Percentiles rank a stretch among this genome's conserved stretches.
These are phyloP conservation scores for Babesia bovis DNA, from an alignment of 169 alveolate species.

Conservation along the genomic window DNA sequence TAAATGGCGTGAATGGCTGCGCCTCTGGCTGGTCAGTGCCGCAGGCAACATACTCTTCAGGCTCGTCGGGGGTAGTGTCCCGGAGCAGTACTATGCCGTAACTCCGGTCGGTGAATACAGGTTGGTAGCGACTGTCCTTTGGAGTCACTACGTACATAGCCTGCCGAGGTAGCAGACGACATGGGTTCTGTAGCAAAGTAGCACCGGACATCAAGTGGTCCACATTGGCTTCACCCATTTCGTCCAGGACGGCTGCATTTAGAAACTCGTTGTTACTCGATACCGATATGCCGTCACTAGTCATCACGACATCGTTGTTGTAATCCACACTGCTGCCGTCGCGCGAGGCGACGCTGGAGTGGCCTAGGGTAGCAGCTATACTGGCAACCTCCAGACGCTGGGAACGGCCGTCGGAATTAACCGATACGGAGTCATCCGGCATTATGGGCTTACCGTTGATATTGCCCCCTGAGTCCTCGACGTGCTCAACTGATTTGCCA, in stretches of 20 bases:
- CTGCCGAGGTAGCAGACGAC: conserved; percentile 89
- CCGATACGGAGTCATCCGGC: conserved; percentile 70
- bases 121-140: conserved; percentile 80
- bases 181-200: conserved; percentile 84
- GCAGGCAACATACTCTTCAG: conserved; percentile 60
- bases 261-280: conserved; percentile 10
- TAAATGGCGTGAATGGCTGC: conserved; percentile 67
- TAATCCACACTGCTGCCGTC: conserved; percentile 67
- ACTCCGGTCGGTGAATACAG: conserved; percentile 83
- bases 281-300: conserved; percentile 38
- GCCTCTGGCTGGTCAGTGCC: conserved; percentile 60
- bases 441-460: conserved; percentile 34
- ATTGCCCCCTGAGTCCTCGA: conserved; percentile 27
- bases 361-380: conserved; percentile 79
- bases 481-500: conserved; percentile 45
- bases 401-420: conserved; percentile 73
- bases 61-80: conserved; percentile 69
- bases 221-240: conserved; percentile 32
- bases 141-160: conserved; percentile 76
- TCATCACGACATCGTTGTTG: conserved; percentile 42
- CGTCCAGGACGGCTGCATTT: conserved; percentile 24
- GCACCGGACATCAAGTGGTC: conserved; percentile 22
- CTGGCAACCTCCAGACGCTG: conserved; percentile 70
- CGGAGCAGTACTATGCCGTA: conserved; percentile 83
- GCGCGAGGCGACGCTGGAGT: conserved; percentile 72